These are phyloP conservation scores for Debaryomyces psychrophilus DNA, from an alignment of 1,139 yeast genomes.

Conservation along the genomic window DNA sequence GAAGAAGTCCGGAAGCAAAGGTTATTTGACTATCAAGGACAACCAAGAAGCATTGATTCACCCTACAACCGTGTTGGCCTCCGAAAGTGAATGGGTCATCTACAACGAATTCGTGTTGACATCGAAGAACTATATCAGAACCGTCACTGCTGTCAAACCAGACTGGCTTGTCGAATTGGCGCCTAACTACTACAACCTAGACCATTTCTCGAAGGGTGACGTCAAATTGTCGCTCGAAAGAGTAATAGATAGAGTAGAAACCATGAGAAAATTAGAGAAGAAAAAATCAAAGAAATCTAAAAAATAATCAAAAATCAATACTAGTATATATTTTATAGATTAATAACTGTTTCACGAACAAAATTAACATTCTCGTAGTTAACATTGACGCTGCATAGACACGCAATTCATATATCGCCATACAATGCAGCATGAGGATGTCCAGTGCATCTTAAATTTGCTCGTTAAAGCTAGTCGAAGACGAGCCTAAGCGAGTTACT, in stretches of 20 bases:
- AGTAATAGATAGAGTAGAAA: conserved; percentile 54
- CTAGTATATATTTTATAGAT: neutral
- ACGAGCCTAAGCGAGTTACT: neutral
- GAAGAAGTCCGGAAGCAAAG: conserved; percentile 69
- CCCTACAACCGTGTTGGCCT: conserved; percentile 87
- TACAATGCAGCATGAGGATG: neutral
- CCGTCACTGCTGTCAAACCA: conserved; percentile 89
- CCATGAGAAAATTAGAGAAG: conserved; percentile 40
- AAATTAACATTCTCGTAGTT: neutral
- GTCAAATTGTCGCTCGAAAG: conserved; percentile 79
- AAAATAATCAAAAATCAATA: neutral
- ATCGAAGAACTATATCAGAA: conserved; percentile 88
- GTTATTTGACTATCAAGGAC: conserved; percentile 87
- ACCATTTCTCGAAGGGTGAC: conserved; percentile 79
- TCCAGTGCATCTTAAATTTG: neutral
- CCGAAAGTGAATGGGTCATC: conserved; percentile 88
- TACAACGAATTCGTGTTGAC: conserved; percentile 96
- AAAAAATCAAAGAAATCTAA: conserved; percentile 21
- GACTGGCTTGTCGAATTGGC: conserved; percentile 91
- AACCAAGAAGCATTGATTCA: conserved; percentile 94
- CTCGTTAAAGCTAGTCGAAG: conserved; percentile 1
- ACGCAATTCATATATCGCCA: neutral
- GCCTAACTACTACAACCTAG: conserved; percentile 79
- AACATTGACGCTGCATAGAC: neutral
- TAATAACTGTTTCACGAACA: neutral